Evolutionary conservation across 2,329 filamentous ascomycete genomes (phyloP), one percentile per base, ranked within the genome.

Genomic region (Trichoderma pleuroti): DNA sequence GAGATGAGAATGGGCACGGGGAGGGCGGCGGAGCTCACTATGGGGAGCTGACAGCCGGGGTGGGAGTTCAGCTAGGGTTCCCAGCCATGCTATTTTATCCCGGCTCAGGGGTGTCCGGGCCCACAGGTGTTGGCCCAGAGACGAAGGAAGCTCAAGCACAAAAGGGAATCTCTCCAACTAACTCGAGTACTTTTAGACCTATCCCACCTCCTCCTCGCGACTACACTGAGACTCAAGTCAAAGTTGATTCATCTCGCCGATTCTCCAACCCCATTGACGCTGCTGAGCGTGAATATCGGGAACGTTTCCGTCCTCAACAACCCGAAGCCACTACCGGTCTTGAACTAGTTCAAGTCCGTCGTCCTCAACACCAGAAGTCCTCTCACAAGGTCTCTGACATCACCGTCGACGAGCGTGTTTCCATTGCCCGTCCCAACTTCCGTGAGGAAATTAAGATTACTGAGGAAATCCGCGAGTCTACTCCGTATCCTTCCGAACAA

Each of bases 281-380:
- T 75, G 87, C 87, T 78, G 89, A 91, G 82, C 87, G 87, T 82
- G 85, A 90, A 82, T 91, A 90, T 81, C 88, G 89, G 78, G 82
- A 88, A 79, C 87, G 86, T 75, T 63, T 74, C 72, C 76, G 78
- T 72, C 80, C 77, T 74, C 78, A 80, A 75, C 77, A 62, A n/a
- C 60, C 54, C 24, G 36, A 60, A 14, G 60, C 42, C 57, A 62
- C 67, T n/a, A 61, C 57, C 42, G 39, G 67, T 26, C 57, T 62
- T 34, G 59, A 62, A 54, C 57, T 63, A 36, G 66, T 68, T 49
- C 52, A 32, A n/a, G 62, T 42, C 36, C 56, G 34, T 34, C 42
- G 65, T 52, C 52, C 56, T 61, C 59, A 32, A 30, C 46, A 61
- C 65, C 75, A 78, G 72, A 75, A 74, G 73, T 21, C 54, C 30